A percentile compares a stretch with the other conserved stretches of the same genome.
Evolutionary conservation across 805 yeast genomes (phyloP).

Genomic region (Ogataea haglerorum): DNA sequence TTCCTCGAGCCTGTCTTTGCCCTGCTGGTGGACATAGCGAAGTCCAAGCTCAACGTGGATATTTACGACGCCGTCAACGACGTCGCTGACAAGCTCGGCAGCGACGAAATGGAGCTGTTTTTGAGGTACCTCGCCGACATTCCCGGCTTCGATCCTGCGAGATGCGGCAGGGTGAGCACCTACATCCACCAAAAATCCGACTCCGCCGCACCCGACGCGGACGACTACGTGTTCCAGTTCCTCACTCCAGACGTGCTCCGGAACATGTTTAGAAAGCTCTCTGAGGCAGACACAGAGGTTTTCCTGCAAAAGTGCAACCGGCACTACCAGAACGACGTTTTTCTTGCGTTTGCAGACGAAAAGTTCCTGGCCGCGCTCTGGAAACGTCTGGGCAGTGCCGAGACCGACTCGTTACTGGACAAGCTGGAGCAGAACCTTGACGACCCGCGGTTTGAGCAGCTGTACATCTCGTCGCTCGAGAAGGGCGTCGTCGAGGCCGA

Average conservation of each 20-base stretch:
- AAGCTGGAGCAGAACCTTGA: slow-evolving; percentile 22
- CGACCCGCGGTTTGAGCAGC: slow-evolving; percentile 10
- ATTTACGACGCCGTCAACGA: slow-evolving; percentile 36
- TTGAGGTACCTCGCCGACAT: slow-evolving; percentile 12
- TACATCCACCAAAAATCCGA: slow-evolving; percentile 21
- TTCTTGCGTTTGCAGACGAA: slow-evolving; percentile 16
- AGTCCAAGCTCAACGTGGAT: slow-evolving; percentile 20
- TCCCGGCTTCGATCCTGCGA: slow-evolving; percentile 19
- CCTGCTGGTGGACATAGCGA: slow-evolving; percentile 30
- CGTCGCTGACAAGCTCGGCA: slow-evolving; percentile 30
- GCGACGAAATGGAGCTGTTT: slow-evolving; percentile 12
- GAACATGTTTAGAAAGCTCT: slow-evolving; percentile 32
- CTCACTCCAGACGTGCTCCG: slow-evolving; percentile 34
- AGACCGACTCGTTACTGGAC: slow-evolving; percentile 11
- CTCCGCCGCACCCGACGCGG: slow-evolving; percentile 6
- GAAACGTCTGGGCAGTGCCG: background rate
- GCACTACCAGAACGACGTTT: slow-evolving; percentile 22
- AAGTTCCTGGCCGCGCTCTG: slow-evolving; percentile 21
- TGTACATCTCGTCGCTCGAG: slow-evolving; percentile 15
- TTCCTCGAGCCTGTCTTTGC: slow-evolving; percentile 32
- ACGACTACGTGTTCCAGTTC: slow-evolving; percentile 28
- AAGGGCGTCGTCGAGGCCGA: slow-evolving; percentile 2
- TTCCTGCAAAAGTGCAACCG: slow-evolving; percentile 24
- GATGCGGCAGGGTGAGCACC: slow-evolving; percentile 21
- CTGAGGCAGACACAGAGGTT: slow-evolving; percentile 11